A percentile compares a stretch with the other conserved stretches of the same genome.
These are phyloP conservation scores for Metschnikowia kunwiensis DNA, from an alignment of 805 yeast species.

Conservation along the genomic window DNA sequence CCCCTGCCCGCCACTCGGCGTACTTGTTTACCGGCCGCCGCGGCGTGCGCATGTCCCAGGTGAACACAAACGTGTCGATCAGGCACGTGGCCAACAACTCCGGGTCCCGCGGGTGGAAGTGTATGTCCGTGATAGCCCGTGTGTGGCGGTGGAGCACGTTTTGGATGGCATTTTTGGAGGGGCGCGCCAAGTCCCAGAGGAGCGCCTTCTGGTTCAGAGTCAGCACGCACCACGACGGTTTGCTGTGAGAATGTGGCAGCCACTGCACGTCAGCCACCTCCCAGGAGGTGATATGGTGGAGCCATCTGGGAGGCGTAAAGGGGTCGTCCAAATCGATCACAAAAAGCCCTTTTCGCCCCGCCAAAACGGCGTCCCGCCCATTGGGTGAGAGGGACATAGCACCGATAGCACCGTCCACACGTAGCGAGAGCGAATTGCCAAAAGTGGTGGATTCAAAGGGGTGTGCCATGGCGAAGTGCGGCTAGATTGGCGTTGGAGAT, in stretches of 20 bases:
- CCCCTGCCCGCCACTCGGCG: constrained; percentile 95
- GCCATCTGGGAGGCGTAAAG: constrained; percentile 89
- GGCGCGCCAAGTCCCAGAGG: constrained; percentile 85
- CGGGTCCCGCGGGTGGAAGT: constrained; percentile 84
- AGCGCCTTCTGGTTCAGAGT: constrained; percentile 94
- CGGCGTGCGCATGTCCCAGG: constrained; percentile 90
- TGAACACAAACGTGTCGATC: constrained; percentile 79
- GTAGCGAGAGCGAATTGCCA: constrained; percentile 74
- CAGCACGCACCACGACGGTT: constrained; percentile 88
- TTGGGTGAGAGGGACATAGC: constrained; percentile 87
- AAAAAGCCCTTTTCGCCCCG: constrained; percentile 77
- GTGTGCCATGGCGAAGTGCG: constrained; percentile 22
- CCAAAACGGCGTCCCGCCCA: constrained; percentile 91
- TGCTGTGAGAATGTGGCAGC: constrained; percentile 88
- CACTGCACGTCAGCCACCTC: constrained; percentile 99
- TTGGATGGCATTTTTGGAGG: constrained; percentile 69
- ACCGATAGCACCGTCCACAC: constrained; percentile 90
- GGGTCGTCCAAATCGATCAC: constrained; percentile 96
- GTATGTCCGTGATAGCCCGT: constrained; percentile 93
- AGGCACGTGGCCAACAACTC: constrained; percentile 90
- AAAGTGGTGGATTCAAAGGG: constrained; percentile 50
- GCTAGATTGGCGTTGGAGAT: no score
- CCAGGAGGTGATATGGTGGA: constrained; percentile 91
- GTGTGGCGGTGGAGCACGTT: constrained; percentile 86
- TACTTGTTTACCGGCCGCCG: constrained; percentile 68